Conservation (phyloP, 2,329 filamentous ascomycete species). For the Trichophyton schoenleinii region DNA sequence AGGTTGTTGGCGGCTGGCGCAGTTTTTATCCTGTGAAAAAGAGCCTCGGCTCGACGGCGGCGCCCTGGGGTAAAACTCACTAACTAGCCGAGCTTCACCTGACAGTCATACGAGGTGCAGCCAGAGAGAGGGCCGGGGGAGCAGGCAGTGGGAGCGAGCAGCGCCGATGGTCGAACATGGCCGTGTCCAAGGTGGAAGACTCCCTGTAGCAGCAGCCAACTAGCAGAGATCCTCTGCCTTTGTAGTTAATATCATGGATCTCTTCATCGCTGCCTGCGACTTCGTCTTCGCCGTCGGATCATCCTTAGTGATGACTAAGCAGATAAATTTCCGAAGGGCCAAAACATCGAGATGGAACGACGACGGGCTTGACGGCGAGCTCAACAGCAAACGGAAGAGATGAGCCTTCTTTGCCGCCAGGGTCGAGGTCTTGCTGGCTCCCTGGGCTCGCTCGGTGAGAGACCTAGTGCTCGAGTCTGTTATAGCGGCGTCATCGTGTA, state of each 20-base stretch:
- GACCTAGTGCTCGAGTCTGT: neutral
- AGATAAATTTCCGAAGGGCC: neutral
- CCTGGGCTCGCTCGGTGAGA: neutral
- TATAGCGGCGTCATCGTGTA: neutral
- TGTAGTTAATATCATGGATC: too few species aligned
- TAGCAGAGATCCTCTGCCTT: too few species aligned
- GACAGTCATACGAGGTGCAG: too few species aligned
- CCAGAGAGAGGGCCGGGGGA: too few species aligned
- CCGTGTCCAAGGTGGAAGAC: too few species aligned
- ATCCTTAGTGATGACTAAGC: neutral
- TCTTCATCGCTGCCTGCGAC: too few species aligned
- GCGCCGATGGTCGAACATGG: too few species aligned
- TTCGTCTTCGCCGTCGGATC: too few species aligned
- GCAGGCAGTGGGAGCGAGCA: too few species aligned
- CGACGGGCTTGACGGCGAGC: neutral
- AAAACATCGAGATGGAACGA: neutral
- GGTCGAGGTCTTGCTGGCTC: neutral
- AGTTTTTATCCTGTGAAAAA: slow-evolving; percentile 1
- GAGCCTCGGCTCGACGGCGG: neutral
- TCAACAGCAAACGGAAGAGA: neutral
- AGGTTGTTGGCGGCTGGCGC: neutral
- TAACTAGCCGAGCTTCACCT: neutral
- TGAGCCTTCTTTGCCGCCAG: neutral
- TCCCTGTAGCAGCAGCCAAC: too few species aligned
- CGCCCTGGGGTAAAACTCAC: neutral